Evolutionary conservation across 148 eudicot species (phyloP).

Genomic region (Amaranthus palmeri): DNA sequence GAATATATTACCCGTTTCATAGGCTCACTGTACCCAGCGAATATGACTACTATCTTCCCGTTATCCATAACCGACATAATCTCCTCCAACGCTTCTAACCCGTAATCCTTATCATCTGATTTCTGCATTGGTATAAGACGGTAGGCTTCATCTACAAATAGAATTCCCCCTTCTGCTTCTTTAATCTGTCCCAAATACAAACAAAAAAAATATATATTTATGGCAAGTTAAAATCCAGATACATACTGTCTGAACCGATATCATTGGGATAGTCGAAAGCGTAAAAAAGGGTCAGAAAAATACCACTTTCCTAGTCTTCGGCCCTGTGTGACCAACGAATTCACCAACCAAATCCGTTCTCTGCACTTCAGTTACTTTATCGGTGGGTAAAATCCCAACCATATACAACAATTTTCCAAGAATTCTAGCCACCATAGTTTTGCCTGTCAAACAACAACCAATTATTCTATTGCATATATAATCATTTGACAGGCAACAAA

Average conservation of each 20-base stretch:
- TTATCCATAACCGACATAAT: slow-evolving; percentile 98
- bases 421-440: slow-evolving; percentile 98
- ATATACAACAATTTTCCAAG: slow-evolving; percentile 92
- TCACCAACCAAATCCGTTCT: slow-evolving; percentile 98
- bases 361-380: slow-evolving; percentile 95
- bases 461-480: background rate
- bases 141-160: slow-evolving; percentile 96
- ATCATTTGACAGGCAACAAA: background rate
- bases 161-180: slow-evolving; percentile 98
- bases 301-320: slow-evolving; percentile 94
- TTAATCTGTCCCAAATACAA: slow-evolving; percentile 48
- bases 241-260: background rate
- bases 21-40: slow-evolving; percentile 95
- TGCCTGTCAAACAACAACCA: slow-evolving; percentile 45
- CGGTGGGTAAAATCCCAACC: slow-evolving; percentile 93
- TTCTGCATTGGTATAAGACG: slow-evolving; percentile 97
- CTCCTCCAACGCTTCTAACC: slow-evolving; percentile 95
- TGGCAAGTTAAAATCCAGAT: background rate
- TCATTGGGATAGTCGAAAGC: background rate
- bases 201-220: background rate
- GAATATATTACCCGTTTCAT: slow-evolving; percentile 96
- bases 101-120: slow-evolving; percentile 93
- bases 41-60: slow-evolving; percentile 91
- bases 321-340: slow-evolving; percentile 99
- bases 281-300: background rate